Base-by-base conservation (phyloP, 306 rosid species). In the Gleditsia sinensis region DNA sequence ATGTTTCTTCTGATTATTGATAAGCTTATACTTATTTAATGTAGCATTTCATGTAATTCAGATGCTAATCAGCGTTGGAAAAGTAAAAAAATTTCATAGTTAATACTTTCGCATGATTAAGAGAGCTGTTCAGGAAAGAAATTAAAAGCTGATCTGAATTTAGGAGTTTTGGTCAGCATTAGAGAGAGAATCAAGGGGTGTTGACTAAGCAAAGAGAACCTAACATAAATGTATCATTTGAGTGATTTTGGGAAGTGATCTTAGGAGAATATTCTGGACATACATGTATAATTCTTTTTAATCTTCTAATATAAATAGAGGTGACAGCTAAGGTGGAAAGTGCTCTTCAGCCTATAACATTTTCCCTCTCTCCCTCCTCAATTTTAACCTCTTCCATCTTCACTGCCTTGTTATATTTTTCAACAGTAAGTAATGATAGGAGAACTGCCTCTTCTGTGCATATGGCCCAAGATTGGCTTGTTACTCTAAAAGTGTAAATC, bases 1-100 rank as follows among this genome's bases (percentile, higher is more conserved):
- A 11, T 86, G 45, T 74, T 56, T 39, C 27, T 40, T 5, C 19
- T 45, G 63, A 65, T 64, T 56, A 51, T 55, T 73, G 70, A 55
- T 71, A 43, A 45, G 61, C 8, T 56, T 37, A 37, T 63, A 33
- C 17, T 65, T 36, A 55, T 74, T 72, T 12, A 46, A 53, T 39
- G 13, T 69, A n/a, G 6, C 49, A 33, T 79, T 68, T 45, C 27
- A 67, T 25, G 23, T 43, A 37, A 40, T 30, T 65, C 39, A 50
- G 3, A 46, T 60, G n/a, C 9, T 24, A 25, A 14, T 66, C 48
- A 59, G 25, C 6, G 23, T 60, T 33, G 45, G 45, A n/a, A 59
- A 60, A 60, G 67, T 33, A 2, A 58, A 25, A 12, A 17, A 55
- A 30, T 28, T 4, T 60, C 16, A 9, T 7, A 13, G 32, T 59